Evolutionary conservation across 2,329 filamentous ascomycete species (phyloP), one percentile per base, ranked within the genome.

Genomic region (Arthroderma sp.): DNA sequence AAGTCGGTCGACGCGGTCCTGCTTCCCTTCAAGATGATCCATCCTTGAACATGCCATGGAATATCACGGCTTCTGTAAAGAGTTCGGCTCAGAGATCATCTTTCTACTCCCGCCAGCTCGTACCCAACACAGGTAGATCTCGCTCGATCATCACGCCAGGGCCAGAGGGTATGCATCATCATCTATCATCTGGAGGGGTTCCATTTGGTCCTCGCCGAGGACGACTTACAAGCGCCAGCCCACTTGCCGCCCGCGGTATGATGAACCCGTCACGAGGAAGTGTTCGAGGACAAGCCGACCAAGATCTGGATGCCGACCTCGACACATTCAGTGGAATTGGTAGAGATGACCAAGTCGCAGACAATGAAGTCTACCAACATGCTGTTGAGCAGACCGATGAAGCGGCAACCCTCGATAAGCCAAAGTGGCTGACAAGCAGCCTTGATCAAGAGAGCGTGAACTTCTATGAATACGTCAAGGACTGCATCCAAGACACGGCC

Each of bases 21-120:
- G 72, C 75, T 0, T 74, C 76, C 5, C 72, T 91, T 43, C 75
- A 77, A 4, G 83, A 93, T 47, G 75, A 80, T 43, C 74, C 75
- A 29, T 75, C 76, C 27, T 76, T 73, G 4, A 65, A 72, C n/a
- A 78, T 83, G 71, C 80, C 80, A 7, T 84, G 80, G 80, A 83
- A 83, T 51, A 64, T 73, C 38, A 75, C 69, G 5, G 69, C 73
- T 3, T 77, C 75, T 2, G 56, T 71, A 4, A 68, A 71, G 43
- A 71, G 71, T 43, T 78, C 75, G 38, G 68, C 65, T 28, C 63
- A 68, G 27, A 69, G 64, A 8, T 64, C 60, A 32, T 60, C 59
- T 33, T 54, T 54, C 28, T 54, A 50, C 6, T 56, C 55, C 27
- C 50, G 53, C n/a, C 52, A 56, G 27, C 59, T 58, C 29, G 58